Percentiles rank a stretch among this genome's conserved stretches.
Evolutionary conservation across 805 yeast genomes (phyloP).

Genomic region (Blastobotrys attinorum): DNA sequence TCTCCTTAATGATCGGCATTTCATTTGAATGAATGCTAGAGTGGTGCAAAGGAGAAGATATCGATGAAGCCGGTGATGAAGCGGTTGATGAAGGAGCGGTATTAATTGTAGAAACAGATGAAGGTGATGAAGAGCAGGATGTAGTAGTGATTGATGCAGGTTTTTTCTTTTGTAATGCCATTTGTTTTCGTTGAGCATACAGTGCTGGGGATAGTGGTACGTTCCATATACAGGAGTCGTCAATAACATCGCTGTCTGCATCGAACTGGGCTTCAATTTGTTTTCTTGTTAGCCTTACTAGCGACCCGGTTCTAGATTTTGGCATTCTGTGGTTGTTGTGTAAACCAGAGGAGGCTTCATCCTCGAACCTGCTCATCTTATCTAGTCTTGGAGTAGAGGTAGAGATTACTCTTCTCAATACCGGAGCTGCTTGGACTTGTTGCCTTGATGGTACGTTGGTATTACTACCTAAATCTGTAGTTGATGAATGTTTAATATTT

Average conservation of each 20-base stretch:
- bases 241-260: conserved; percentile 36
- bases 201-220: conserved; percentile 58
- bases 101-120: no score
- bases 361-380: no score
- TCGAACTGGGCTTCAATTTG: conserved; percentile 30
- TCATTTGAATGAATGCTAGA: no score
- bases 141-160: background rate
- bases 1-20: conserved; percentile 12
- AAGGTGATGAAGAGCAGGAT: background rate
- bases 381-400: background rate
- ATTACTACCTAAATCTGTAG: background rate
- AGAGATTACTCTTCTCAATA: conserved; percentile 2
- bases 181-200: conserved; percentile 25
- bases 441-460: background rate
- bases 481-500: background rate
- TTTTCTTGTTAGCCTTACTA: conserved; percentile 3
- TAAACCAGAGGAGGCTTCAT: background rate
- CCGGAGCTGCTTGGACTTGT: background rate
- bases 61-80: background rate
- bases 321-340: background rate
- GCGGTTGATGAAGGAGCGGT: background rate
- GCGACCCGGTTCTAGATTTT: background rate
- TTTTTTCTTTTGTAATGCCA: background rate
- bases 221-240: conserved; percentile 47
- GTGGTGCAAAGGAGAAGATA: no score